Conservation (phyloP, 2,329 filamentous ascomycete genomes). For the Penicillium sp. region DNA sequence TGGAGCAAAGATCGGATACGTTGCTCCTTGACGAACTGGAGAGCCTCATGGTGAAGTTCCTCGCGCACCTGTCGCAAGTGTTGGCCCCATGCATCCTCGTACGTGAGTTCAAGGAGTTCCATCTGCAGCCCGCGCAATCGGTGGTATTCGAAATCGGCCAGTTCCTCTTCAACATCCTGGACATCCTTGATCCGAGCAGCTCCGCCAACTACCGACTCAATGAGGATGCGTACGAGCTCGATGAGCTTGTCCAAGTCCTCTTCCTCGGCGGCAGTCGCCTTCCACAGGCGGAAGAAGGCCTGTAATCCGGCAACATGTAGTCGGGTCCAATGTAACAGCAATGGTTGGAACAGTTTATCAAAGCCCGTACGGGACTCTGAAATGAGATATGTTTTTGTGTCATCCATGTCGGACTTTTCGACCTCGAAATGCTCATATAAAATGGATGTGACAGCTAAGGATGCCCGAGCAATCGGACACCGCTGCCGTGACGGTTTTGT, state of each 20-base stretch:
- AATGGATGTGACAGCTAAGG: conserved; percentile 79
- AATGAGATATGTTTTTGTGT: conserved; percentile 70
- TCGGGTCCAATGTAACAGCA: conserved; percentile 89
- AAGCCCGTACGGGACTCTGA: conserved; percentile 74
- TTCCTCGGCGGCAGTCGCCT: conserved; percentile 76
- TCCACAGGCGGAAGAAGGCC: conserved; percentile 90
- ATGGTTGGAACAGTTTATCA: conserved; percentile 80
- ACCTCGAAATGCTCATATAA: conserved; percentile 96
- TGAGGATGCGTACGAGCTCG: conserved; percentile 82
- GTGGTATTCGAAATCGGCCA: conserved; percentile 76
- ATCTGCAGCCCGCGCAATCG: conserved; percentile 84
- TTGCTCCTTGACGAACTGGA: conserved; percentile 97
- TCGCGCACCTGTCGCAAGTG: conserved; percentile 89
- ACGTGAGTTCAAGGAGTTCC: conserved; percentile 84
- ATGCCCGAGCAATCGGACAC: conserved; percentile 84
- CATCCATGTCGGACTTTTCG: conserved; percentile 76
- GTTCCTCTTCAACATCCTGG: conserved; percentile 81
- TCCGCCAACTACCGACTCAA: conserved; percentile 84
- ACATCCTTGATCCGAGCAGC: conserved; percentile 80
- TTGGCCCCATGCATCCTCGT: conserved; percentile 91
- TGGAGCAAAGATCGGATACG: conserved; percentile 83
- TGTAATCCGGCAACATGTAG: conserved; percentile 82
- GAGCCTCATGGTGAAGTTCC: conserved; percentile 82
- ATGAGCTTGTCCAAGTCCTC: conserved; percentile 92
- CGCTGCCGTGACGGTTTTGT: conserved; percentile 67